Evolutionary conservation across 1,284 basidiomycete genomes (phyloP).

Genomic region (Meripilus lineatus): DNA sequence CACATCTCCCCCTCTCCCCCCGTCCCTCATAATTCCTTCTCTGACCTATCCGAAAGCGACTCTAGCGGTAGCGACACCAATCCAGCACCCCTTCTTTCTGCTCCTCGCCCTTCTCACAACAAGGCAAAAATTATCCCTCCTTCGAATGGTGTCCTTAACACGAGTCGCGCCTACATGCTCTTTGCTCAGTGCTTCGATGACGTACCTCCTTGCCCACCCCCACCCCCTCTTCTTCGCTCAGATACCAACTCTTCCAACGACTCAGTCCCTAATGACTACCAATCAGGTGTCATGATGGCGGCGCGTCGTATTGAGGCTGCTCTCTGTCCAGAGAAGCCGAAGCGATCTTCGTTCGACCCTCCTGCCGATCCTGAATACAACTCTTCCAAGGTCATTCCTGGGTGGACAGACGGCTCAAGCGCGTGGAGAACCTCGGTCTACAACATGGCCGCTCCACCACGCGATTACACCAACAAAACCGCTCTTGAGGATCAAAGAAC

Average conservation of each 20-base stretch:
- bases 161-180: conserved; percentile 33
- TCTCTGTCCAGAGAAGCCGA: conserved; percentile 33
- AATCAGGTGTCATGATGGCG: conserved; percentile 64
- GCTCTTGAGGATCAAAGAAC: conserved; percentile 20
- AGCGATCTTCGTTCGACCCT: conserved; percentile 19
- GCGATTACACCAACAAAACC: conserved; percentile 16
- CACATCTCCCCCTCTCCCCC: conserved; percentile 34
- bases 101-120: conserved; percentile 23
- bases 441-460: conserved; percentile 31
- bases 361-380: conserved; percentile 11
- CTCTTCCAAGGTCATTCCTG: conserved; percentile 43
- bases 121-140: too few relatives aligned
- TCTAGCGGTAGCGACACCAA: conserved; percentile 32
- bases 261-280: conserved; percentile 33
- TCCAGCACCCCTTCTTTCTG: conserved; percentile 24
- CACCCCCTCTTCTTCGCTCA: conserved; percentile 34
- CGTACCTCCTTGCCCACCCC: conserved; percentile 50
- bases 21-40: conserved; percentile 35
- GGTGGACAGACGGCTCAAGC: conserved; percentile 64
- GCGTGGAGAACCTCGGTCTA: conserved; percentile 63
- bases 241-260: conserved; percentile 27
- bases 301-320: conserved; percentile 49
- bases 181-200: conserved; percentile 49
- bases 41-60: conserved; percentile 33
- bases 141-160: conserved; percentile 2